A percentile compares a stretch with the other conserved stretches of the same genome.
These are phyloP conservation scores for Blastocystis sp. DNA, from an alignment of 352 stramenopile species.

Conservation along the genomic window DNA sequence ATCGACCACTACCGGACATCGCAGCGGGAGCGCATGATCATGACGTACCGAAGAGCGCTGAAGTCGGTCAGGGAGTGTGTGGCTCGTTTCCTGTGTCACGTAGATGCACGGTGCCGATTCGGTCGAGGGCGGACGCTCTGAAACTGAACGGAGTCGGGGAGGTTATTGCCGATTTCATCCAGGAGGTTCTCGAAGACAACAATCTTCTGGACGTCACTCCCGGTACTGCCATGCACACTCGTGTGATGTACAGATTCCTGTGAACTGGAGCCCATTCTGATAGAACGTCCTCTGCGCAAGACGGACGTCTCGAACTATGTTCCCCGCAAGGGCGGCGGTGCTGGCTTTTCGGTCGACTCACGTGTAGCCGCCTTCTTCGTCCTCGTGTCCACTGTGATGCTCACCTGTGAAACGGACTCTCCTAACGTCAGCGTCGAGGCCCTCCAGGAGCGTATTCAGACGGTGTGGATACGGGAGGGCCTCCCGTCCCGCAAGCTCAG, in stretches of 20 bases:
- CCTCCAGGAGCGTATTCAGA: background rate
- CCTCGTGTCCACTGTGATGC: background rate
- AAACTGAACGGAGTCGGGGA: slow-evolving; percentile 51
- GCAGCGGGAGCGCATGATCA: slow-evolving; percentile 30
- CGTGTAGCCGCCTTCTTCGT: slow-evolving; percentile 29
- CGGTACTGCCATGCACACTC: background rate
- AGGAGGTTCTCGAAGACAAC: background rate
- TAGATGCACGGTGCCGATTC: slow-evolving; percentile 45
- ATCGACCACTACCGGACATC: background rate
- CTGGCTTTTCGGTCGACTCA: background rate
- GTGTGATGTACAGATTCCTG: background rate
- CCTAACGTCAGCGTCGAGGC: background rate
- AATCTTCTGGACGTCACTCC: slow-evolving; percentile 16
- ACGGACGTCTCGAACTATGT: slow-evolving; percentile 34
- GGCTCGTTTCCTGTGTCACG: background rate
- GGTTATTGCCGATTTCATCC: slow-evolving; percentile 20
- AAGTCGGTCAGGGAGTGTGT: slow-evolving; percentile 34
- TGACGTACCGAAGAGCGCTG: slow-evolving; percentile 28
- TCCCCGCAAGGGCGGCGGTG: slow-evolving; percentile 39
- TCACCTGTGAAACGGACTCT: background rate
- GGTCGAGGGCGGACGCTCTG: slow-evolving; percentile 15
- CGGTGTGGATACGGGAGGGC: background rate
- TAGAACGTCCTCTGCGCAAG: background rate
- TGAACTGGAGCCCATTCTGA: background rate
- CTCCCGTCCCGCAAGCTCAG: slow-evolving; percentile 1